phyloP scores from a whole-genome alignment of 2,329 filamentous ascomycete genomes.

The Sporothrix brasiliensis region DNA sequence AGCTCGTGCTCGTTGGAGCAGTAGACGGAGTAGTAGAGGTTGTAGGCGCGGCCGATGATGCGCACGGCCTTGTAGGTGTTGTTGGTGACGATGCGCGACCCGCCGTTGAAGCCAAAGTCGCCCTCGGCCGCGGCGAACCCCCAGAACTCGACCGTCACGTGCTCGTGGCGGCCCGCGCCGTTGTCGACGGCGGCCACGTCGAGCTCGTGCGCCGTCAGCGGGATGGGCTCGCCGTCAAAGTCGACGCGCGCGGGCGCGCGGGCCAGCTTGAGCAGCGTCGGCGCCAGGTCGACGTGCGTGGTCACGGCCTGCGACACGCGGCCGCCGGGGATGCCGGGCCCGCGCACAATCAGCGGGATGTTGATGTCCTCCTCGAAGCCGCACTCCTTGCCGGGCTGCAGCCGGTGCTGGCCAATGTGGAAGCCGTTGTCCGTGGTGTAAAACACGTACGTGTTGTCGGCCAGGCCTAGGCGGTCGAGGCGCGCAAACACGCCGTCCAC shows the following conservation, averaged over 20 bases:
- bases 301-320: conserved; percentile 51
- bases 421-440: conserved; percentile 64
- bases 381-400: conserved; percentile 61
- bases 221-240: conserved; percentile 60
- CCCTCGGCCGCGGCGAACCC: conserved; percentile 49
- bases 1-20: conserved; percentile 69
- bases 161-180: conserved; percentile 49
- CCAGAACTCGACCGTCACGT: conserved; percentile 63
- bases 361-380: conserved; percentile 63
- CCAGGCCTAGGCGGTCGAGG: conserved; percentile 55
- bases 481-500: conserved; percentile 52
- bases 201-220: conserved; percentile 43
- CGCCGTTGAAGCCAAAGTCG: conserved; percentile 37
- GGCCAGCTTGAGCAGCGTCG: conserved; percentile 56
- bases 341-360: conserved; percentile 62
- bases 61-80: conserved; percentile 66
- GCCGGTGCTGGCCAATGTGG: conserved; percentile 61
- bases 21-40: conserved; percentile 69
- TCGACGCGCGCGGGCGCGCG: conserved; percentile 48
- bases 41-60: conserved; percentile 58
- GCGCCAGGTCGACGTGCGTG: conserved; percentile 65
- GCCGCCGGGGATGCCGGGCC: conserved; percentile 56
- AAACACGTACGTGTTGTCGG: conserved; percentile 63
- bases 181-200: conserved; percentile 34
- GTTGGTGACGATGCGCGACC: conserved; percentile 39